Base-by-base conservation (phyloP, 345 rosid genomes). In the Gossypium anomalum region DNA sequence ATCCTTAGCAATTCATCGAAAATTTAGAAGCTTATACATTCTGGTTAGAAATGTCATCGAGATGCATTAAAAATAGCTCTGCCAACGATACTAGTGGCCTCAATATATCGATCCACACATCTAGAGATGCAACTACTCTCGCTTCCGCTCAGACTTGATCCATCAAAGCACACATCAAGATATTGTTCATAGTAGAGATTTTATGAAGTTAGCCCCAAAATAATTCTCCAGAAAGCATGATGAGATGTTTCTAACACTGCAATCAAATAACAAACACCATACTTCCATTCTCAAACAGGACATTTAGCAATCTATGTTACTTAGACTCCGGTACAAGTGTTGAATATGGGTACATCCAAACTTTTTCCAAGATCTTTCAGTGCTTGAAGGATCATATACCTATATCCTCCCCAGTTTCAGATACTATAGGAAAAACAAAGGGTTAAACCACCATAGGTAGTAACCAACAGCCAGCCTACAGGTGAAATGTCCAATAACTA, bases 51-150 rank as follows among this genome's bases (percentile, higher is more conserved):
- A 61, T 27, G 43, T 84, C 85, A 94, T 69, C 84, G 98, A 0
- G 77, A 82, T 2, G 81, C 49, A 38, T 48, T 82, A 67, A 95
- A 89, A 59, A 96, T 85, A 60, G 98, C 90, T 76, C 80, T 84
- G 80, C 91, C 82, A 45, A 96, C 68, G 16, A 96, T 90, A 17
- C 92, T 91, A 11, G 97, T 90, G 65, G 99, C 98, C 78, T 96
- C 99, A 12, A 93, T 85, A 80, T 93, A 96, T 43, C 98, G 98
- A 76, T 96, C 99, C 77, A 96, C 93, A 44, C 98, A 96, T 89
- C 98, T 86, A 2, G 97, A 93, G 74, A 92, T 68, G 82, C 99
- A 96, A 83, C 98, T 96, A 74, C 94, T 92, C 79, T 96, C 98
- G 27, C 97, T 82, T 17, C 99, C 90, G 57, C 97, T 81, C 19